Evolutionary conservation across 2,329 filamentous ascomycete genomes (phyloP).

Genomic region (Aspergillus texensis): DNA sequence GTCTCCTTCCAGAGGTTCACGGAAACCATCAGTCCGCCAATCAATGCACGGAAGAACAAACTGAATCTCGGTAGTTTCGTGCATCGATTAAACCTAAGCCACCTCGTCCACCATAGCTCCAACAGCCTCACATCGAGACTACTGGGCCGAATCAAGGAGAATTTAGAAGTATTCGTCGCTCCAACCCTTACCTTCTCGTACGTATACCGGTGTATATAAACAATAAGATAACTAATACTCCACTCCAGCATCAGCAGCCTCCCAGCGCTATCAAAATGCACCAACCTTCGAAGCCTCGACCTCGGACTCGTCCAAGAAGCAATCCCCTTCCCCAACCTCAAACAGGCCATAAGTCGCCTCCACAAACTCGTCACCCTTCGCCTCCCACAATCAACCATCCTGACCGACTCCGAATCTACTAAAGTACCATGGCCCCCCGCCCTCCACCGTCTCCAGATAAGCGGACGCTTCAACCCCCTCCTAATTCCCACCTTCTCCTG

Average conservation of each 20-base stretch:
- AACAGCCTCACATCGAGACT: constrained; percentile 61
- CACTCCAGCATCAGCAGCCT: constrained; percentile 54
- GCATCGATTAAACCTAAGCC: constrained; percentile 54
- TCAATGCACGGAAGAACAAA: constrained; percentile 49
- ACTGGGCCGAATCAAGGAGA: constrained; percentile 56
- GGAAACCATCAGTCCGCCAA: constrained; percentile 55
- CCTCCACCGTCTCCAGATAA: constrained; percentile 27
- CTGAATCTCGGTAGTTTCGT: constrained; percentile 53
- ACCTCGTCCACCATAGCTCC: constrained; percentile 61
- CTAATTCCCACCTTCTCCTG: constrained; percentile 29
- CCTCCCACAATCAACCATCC: constrained; percentile 41
- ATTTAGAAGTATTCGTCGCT: constrained; percentile 58
- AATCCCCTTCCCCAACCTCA: constrained; percentile 53
- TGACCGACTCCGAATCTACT: constrained; percentile 18
- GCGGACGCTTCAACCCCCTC: constrained; percentile 25
- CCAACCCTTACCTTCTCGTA: constrained; percentile 61
- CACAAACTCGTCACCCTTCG: constrained; percentile 47
- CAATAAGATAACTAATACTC: background rate
- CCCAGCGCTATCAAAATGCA: constrained; percentile 59
- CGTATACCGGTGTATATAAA: constrained; percentile 20
- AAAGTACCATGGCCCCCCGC: constrained; percentile 30
- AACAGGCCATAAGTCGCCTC: constrained; percentile 54
- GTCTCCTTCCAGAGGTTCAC: constrained; percentile 58
- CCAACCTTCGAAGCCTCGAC: constrained; percentile 52
- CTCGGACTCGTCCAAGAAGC: constrained; percentile 56